These are phyloP conservation scores for Digitaria exilis DNA, from an alignment of 202 grass and related monocot species.

Conservation along the genomic window DNA sequence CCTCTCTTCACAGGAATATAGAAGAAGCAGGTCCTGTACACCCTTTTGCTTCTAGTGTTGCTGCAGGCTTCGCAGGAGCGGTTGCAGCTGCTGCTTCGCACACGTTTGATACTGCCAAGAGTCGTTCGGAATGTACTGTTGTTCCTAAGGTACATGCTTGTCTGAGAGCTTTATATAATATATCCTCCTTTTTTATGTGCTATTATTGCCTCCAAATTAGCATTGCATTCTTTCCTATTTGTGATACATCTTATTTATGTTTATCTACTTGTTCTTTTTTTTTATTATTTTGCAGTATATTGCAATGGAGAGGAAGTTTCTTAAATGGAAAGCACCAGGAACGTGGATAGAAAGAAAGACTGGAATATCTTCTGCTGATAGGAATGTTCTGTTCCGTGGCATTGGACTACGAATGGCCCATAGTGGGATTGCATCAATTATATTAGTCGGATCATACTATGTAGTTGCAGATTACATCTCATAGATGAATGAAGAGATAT, in stretches of 20 bases:
- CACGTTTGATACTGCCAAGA: slow-evolving; percentile 91
- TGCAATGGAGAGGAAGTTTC: slow-evolving; percentile 82
- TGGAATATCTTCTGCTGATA: slow-evolving; percentile 68
- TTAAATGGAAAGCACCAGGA: slow-evolving; percentile 77
- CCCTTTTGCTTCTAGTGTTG: slow-evolving; percentile 78
- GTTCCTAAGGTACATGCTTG: slow-evolving; percentile 67
- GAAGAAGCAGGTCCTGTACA: slow-evolving; percentile 73
- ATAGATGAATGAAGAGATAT: slow-evolving; percentile 31
- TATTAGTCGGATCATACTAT: slow-evolving; percentile 77
- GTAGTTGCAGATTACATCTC: slow-evolving; percentile 62
- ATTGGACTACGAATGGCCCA: slow-evolving; percentile 61
- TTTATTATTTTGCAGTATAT: slow-evolving; percentile 61
- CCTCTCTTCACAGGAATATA: slow-evolving; percentile 59
- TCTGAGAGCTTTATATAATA: not conserved
- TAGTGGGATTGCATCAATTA: slow-evolving; percentile 77
- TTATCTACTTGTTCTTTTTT: not conserved
- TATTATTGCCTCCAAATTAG: slow-evolving; percentile 2
- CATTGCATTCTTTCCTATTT: not conserved
- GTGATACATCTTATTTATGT: slow-evolving; percentile 13
- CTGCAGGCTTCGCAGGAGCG: slow-evolving; percentile 75
- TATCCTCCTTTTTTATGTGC: not conserved
- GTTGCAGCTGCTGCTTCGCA: slow-evolving; percentile 86
- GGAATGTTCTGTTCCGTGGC: slow-evolving; percentile 74
- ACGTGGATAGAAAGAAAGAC: slow-evolving; percentile 83
- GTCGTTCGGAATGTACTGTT: slow-evolving; percentile 77